Evolutionary conservation across 257 asterid species (phyloP).

Genomic region (Salvia hispanica): DNA sequence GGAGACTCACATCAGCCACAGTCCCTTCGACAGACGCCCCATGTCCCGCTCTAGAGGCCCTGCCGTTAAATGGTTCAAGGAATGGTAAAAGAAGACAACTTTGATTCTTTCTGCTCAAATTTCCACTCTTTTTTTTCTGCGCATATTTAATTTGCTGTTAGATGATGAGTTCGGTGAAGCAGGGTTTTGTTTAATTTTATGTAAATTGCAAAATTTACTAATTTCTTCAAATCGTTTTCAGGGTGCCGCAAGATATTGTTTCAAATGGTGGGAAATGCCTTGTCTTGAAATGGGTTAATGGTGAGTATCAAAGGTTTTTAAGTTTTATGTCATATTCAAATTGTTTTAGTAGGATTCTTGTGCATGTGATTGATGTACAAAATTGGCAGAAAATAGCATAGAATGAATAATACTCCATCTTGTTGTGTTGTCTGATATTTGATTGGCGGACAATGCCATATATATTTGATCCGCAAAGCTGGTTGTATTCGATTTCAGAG

Average conservation of each 20-base stretch:
- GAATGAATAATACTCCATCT: not conserved
- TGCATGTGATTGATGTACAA: not conserved
- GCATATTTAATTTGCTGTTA: not conserved
- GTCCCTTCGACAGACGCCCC: slow-evolving; percentile 72
- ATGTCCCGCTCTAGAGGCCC: slow-evolving; percentile 67
- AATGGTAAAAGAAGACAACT: slow-evolving; percentile 57
- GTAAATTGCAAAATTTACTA: not conserved
- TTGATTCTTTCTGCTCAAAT: not conserved
- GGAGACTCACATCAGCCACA: slow-evolving; percentile 54
- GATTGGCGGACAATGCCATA: not conserved
- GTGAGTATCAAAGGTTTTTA: slow-evolving; percentile 45
- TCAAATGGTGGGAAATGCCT: slow-evolving; percentile 88
- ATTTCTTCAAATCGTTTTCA: slow-evolving; percentile 25
- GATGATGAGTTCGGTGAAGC: slow-evolving; percentile 22
- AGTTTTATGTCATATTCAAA: not conserved
- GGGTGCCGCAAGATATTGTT: slow-evolving; percentile 98
- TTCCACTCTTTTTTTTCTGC: not conserved
- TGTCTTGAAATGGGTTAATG: slow-evolving; percentile 85
- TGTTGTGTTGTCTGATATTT: not conserved
- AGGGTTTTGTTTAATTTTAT: not conserved
- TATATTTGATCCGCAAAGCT: slow-evolving; percentile 26
- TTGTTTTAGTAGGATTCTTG: not conserved
- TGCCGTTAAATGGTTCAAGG: slow-evolving; percentile 80
- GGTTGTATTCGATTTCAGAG: slow-evolving; percentile 50
- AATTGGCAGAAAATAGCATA: not conserved